Evolutionary conservation across 2,329 filamentous ascomycete genomes (phyloP), one percentile per base, ranked within the genome.

Genomic region (Xylaria sp.): DNA sequence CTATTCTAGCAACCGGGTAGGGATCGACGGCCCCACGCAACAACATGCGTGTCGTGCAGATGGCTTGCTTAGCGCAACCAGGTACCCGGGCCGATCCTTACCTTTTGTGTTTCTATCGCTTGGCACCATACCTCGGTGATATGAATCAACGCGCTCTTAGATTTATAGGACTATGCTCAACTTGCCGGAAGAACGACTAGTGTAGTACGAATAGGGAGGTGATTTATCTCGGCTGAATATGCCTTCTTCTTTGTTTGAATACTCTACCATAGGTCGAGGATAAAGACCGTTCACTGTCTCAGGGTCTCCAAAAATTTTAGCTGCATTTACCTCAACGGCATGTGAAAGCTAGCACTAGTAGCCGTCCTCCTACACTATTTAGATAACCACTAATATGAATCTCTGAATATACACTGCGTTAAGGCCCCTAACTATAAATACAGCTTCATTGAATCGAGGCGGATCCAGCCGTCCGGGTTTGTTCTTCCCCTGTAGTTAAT

Each of bases 81-180:
- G 61, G 25, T 28, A 12, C 39, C 34, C 25, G 64, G 67, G 59
- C 37, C 50, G 64, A 67, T 66, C 67, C 46, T 67, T 66, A 51
- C 63, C 59, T 5, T 15, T 34, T 63, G 58, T 4, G 59, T 60
- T 25, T 56, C 10, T 20, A 5, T 23, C 2, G 50, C 52, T 66
- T 60, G 20, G 41, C 48, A 20, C 52, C 7, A n/a, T 39, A 41
- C 51, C 52, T 34, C 44, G 10, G 37, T 23, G n/a, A 28, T 61
- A 39, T 46, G 10, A 63, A 46, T 46, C 39, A 65, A 61, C 50
- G 28, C 41, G 44, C n/a, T 51, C 31, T 13, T 31, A 46, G 25
- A 46, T 25, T 25, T 39, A 20, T 34, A 56, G 15, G 7, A 6
- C 10, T 37, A 37, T 8, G 10, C 34, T 37, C 6, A n/a, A 46